Conservation (phyloP, 495 filamentous ascomycete genomes). For the Penicillium longicatenatum region DNA sequence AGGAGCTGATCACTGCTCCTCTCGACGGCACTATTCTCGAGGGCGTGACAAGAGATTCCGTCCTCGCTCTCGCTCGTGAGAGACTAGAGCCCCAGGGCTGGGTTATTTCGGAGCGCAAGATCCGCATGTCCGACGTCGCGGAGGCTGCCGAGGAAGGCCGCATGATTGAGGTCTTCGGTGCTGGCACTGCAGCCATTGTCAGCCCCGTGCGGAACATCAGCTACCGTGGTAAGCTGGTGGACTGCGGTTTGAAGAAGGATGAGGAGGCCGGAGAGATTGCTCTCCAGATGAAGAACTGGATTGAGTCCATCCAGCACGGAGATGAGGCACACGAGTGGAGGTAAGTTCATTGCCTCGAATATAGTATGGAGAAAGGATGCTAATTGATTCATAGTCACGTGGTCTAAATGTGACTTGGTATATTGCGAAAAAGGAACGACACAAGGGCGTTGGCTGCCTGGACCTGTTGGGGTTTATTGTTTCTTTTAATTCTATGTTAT, state of each 20-base stretch:
- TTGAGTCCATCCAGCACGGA: constrained; percentile 91
- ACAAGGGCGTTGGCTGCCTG: background rate
- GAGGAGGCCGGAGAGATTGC: constrained; percentile 88
- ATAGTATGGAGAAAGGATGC: background rate
- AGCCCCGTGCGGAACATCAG: constrained; percentile 82
- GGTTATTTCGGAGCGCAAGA: constrained; percentile 83
- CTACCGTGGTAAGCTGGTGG: constrained; percentile 76
- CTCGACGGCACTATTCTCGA: constrained; percentile 97
- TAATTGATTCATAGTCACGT: constrained; percentile 30
- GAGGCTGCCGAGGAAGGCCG: constrained; percentile 82
- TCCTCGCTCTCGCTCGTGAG: constrained; percentile 82
- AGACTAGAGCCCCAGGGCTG: constrained; percentile 82
- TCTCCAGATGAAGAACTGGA: constrained; percentile 89
- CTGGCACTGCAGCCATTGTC: constrained; percentile 79
- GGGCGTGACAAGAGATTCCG: constrained; percentile 87
- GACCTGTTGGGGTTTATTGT: background rate
- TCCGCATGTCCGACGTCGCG: constrained; percentile 80
- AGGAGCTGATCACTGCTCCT: constrained; percentile 88
- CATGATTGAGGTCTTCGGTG: constrained; percentile 87
- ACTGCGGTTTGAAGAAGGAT: constrained; percentile 73
- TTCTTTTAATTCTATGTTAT: background rate
- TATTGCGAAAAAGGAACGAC: background rate
- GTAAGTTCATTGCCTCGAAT: constrained; percentile 29
- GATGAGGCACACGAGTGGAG: constrained; percentile 90
- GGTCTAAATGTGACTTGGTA: constrained; percentile 23